Base-by-base conservation (phyloP, 345 rosid genomes). In the Moricandia moricandioides region DNA sequence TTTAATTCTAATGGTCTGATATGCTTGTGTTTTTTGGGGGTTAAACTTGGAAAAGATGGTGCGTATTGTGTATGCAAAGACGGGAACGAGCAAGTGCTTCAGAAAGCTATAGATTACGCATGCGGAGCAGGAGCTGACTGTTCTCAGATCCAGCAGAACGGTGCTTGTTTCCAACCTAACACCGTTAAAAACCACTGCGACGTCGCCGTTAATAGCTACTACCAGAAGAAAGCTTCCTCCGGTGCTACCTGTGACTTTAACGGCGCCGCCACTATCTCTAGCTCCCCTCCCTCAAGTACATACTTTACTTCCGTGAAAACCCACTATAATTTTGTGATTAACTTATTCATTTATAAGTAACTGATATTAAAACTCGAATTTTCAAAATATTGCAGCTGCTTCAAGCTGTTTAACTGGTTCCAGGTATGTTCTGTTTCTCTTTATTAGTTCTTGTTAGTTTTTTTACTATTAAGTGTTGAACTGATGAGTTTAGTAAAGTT, bases 121-220 rank as follows among this genome's bases (percentile, higher is more conserved):
- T 95, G 99, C 75, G 99, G 99, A 74, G 82, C 85, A 45, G 96
- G 96, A 59, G 96, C 87, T 62, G 96, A 90, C 31, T 90, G 96
- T 67, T 8, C 71, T 0, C 72, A 80, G 49, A 90, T 88, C 82
- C 73, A 83, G 40, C 87, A 81, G 62, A 88, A 62, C 72, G 99
- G 97, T 14, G 88, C 74, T 45, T 96, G 99, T 82, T 96, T 14
- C 66, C 84, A 85, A 21, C 99, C 99, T 51, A 91, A 96, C 87
- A 96, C 96, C 70, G 33, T 80, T 24, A 80, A 80, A 31, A 67
- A 21, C 60, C 83, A 80, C 59, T 80, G 83, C n/a, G 83, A 80
- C 49, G 65, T 75, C 30, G 83, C 83, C 39, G 80, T 80, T n/a
- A 80, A 80, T 51, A 76, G 80, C 37, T 80, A 80, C 65, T 80